Evolutionary conservation across 2,329 filamentous ascomycete genomes (phyloP), one percentile per base, ranked within the genome.

Genomic region (Arthrobotrys sinensis): DNA sequence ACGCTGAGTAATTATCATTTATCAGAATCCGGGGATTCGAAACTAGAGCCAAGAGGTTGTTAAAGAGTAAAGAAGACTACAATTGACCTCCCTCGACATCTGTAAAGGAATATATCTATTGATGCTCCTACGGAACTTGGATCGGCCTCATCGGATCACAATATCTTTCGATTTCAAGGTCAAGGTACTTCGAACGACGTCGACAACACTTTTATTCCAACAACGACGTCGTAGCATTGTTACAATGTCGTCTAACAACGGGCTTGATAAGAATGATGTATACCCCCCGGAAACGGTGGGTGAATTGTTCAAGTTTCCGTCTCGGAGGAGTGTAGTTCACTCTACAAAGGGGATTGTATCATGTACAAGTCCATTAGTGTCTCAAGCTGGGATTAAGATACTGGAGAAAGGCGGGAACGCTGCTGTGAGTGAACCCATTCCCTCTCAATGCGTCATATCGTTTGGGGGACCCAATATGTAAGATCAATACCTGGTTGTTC

Each of bases 361-460:
- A 10, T 96, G 92, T 83, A 92, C 93, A 0, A 95, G 98, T 84
- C 94, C 96, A 12, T 87, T 98, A 69, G 96, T 96, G 4, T 92
- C 93, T 24, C 92, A 92, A 85, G 96, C 94, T 77, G 96, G 96
- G 21, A 89, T 97, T 65, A 90, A 92, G 71, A 88, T 98, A 45
- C 86, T 99, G n/a, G 89, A 91, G 73, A 90, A 92, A 57, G 96
- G 96, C 72, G 96, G 96, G 67, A 99, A 98, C 86, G 94, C 93
- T 79, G 96, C 94, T 81, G 93, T 96, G 88, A 85, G 91, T 64
- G 14, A 57, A 88, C 21, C 24, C 46, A 24, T 24, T 50, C 46
- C 3, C 32, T 32, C 5, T 34, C 11, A 32, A 11, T 32, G n/a
- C 1, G 11, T 12, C 0, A n/a, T 5, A 7, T 32, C 11, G 12